Evolutionary conservation across 345 rosid species (phyloP), one percentile per base, ranked within the genome.

Genomic region (Lumnitzera racemosa): DNA sequence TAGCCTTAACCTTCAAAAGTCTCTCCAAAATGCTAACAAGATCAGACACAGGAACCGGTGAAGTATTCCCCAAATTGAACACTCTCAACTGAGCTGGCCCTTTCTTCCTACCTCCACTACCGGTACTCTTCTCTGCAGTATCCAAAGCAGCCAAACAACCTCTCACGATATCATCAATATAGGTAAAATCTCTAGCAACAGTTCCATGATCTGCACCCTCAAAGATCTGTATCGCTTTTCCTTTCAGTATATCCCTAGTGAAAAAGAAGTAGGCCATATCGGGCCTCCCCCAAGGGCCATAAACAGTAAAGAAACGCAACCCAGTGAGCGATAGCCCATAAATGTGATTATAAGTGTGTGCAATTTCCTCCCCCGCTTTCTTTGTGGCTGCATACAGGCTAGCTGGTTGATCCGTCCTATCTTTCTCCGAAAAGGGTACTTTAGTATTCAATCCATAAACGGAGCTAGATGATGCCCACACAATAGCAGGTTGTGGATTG

Each of bases 371-470:
- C 5, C 83, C 83, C 23, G 83, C 83, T 56, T 79, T 79, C 58
- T 79, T 79, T 17, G 83, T 79, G 43, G 83, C 83, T 29, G 83
- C 83, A 24, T 79, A 79, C 55, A 79, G 59, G 64, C 83, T 75
- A 56, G 98, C 96, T 20, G 98, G 98, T n/a, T 89, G 94, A 61
- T 91, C 96, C n/a, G 98, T 87, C 63, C 71, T 81, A 59, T 91
- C 96, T 54, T 72, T 75, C 64, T 79, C 83, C 24, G 83, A 79
- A 23, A 79, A 79, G 53, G 83, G 83, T 7, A 79, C 83, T 43
- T 79, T 70, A 9, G 74, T 67, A 56, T 79, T 79, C 16, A 79
- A 71, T 13, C 83, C 83, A 53, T 79, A 79, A 17, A 79, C 80
- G 16, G 80, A 79, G 36, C 83, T 79, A 29, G 80, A 75, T 2